Conservation (phyloP, 176 grass and related monocot species). For the Oryza australiensis region DNA sequence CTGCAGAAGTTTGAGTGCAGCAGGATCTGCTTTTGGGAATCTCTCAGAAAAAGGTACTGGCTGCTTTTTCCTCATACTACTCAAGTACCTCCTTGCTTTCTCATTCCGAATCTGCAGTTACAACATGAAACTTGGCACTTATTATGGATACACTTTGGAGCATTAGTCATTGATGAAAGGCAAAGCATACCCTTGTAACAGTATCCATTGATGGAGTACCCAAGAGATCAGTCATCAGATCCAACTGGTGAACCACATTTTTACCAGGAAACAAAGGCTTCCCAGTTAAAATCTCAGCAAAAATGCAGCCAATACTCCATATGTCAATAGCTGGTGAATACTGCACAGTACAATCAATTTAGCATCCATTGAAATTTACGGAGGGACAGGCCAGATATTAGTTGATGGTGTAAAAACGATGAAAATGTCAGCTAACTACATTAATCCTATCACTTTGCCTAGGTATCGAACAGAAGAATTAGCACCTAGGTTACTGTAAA, state of each 20-base stretch:
- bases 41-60: constrained; percentile 76
- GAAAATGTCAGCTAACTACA: neutral
- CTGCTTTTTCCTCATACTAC: constrained; percentile 81
- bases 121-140: constrained; percentile 30
- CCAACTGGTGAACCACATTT: constrained; percentile 99
- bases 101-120: constrained; percentile 85
- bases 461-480: constrained; percentile 17
- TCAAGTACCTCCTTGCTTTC: constrained; percentile 91
- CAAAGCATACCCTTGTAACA: constrained; percentile 68
- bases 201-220: constrained; percentile 83
- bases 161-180: constrained; percentile 17
- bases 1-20: constrained; percentile 81
- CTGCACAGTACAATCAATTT: constrained; percentile 57
- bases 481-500: constrained; percentile 23
- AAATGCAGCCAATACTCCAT: constrained; percentile 99
- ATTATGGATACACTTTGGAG: constrained; percentile 20
- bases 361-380: constrained; percentile 19
- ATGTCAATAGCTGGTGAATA: constrained; percentile 99
- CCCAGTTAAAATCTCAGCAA: constrained; percentile 89
- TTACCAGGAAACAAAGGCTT: constrained; percentile 99
- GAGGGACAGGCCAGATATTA: neutral
- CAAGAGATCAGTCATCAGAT: constrained; percentile 99
- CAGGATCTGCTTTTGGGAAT: constrained; percentile 88
- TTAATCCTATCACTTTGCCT: constrained; percentile 25
- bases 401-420: constrained; percentile 20